phyloP scores from a whole-genome alignment of 2,329 filamentous ascomycete genomes.

The Penicillium sp. region DNA sequence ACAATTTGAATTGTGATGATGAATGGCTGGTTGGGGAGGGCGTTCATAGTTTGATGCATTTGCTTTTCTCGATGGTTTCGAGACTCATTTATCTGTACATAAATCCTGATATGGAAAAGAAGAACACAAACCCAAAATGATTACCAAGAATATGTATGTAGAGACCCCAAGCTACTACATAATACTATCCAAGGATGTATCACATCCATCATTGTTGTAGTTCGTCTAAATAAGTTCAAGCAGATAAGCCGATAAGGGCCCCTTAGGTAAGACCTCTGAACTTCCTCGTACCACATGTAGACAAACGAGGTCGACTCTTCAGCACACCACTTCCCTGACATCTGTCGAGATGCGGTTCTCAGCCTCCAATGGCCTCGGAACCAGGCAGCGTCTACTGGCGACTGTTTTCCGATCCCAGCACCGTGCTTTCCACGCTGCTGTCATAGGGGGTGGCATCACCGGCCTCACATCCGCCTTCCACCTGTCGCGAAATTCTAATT shows the following conservation, averaged over 20 bases:
- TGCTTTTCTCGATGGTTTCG: conserved; percentile 14
- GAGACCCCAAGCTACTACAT: too few species aligned
- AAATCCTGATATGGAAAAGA: conserved; percentile 22
- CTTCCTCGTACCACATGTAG: background rate
- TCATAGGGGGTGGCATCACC: conserved; percentile 80
- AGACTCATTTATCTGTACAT: conserved; percentile 20
- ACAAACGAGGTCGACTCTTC: background rate
- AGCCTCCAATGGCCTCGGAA: conserved; percentile 23
- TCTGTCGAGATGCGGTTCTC: conserved; percentile 29
- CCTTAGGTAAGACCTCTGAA: conserved; percentile 1
- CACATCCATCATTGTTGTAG: background rate
- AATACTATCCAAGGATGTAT: background rate
- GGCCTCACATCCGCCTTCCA: conserved; percentile 78
- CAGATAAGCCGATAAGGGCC: background rate
- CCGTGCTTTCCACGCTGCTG: conserved; percentile 54
- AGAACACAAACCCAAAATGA: conserved; percentile 6
- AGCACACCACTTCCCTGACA: background rate
- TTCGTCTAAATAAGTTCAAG: too few species aligned
- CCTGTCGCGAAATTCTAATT: conserved; percentile 66
- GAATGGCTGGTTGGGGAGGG: conserved; percentile 25
- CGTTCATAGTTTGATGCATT: conserved; percentile 28
- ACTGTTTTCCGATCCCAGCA: conserved; percentile 18
- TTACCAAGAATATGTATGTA: background rate
- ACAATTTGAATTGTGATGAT: conserved; percentile 28
- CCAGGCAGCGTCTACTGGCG: conserved; percentile 19